These are phyloP conservation scores for Kockovaella imperatae DNA, from an alignment of 768 basidiomycete species.

Conservation along the genomic window DNA sequence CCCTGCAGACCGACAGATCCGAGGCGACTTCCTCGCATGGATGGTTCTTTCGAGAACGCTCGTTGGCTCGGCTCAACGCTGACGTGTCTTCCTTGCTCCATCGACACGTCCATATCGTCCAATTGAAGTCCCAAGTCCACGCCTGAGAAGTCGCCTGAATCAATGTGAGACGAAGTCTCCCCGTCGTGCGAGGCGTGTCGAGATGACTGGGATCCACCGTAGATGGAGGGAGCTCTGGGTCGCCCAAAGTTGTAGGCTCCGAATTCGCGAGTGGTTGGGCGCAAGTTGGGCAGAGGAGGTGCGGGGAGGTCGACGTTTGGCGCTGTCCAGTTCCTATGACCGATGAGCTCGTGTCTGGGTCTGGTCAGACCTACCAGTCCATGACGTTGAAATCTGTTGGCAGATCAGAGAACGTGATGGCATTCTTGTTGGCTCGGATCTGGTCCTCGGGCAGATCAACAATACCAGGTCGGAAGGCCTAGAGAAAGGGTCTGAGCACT, in stretches of 20 bases:
- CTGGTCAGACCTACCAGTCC: constrained; percentile 36
- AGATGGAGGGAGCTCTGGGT: constrained; percentile 28
- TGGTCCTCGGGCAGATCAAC: constrained; percentile 97
- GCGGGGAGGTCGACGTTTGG: too few species aligned
- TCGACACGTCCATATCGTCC: constrained; percentile 2
- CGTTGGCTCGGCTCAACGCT: not conserved
- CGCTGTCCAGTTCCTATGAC: too few species aligned
- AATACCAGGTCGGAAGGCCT: constrained; percentile 90
- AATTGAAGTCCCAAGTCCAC: constrained; percentile 23
- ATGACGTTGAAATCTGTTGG: constrained; percentile 52
- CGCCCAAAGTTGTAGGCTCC: constrained; percentile 36
- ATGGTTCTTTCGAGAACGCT: not conserved
- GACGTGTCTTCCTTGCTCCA: constrained; percentile 2
- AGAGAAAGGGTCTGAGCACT: not conserved
- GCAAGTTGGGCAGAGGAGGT: constrained; percentile 13
- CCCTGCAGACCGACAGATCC: not conserved
- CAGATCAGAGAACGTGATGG: constrained; percentile 71
- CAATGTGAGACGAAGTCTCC: constrained; percentile 16
- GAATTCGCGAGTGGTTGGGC: constrained; percentile 23
- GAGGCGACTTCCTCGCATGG: too few species aligned
- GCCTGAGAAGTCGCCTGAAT: constrained; percentile 36
- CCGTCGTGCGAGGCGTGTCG: constrained; percentile 1
- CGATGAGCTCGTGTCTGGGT: too few species aligned
- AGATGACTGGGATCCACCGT: constrained; percentile 18
- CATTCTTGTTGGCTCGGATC: constrained; percentile 71